A percentile compares a stretch with the other conserved stretches of the same genome.
Evolutionary conservation across 805 yeast species (phyloP).

Genomic region (Sugiyamaella floridensis): DNA sequence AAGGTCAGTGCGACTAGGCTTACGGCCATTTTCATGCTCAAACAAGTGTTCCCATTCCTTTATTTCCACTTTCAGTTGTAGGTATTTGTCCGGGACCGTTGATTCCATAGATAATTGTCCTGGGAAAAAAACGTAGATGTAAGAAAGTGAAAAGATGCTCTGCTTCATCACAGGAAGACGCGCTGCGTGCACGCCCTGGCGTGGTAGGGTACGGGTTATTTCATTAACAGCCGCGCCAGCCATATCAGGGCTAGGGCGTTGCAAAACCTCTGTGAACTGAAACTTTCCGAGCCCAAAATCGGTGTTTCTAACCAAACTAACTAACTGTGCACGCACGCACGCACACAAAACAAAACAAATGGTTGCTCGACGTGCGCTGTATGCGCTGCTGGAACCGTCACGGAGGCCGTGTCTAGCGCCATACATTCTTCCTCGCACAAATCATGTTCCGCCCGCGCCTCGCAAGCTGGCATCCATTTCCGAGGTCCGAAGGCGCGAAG

Average conservation of each 20-base stretch:
- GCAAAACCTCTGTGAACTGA: too few relatives aligned
- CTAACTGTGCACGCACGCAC: too few relatives aligned
- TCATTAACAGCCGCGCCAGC: neutral
- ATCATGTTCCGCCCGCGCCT: neutral
- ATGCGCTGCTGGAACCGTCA: constrained; percentile 6
- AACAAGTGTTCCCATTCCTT: constrained; percentile 53
- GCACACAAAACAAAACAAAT: too few relatives aligned
- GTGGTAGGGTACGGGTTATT: too few relatives aligned
- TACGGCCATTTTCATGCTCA: constrained; percentile 33
- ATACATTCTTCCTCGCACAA: neutral
- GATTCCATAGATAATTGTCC: neutral
- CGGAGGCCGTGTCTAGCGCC: constrained; percentile 4
- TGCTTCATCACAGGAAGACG: neutral
- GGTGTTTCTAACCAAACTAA: too few relatives aligned
- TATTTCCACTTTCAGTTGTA: constrained; percentile 36
- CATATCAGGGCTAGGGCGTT: too few relatives aligned
- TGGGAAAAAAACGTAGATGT: neutral
- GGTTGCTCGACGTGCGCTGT: constrained; percentile 5
- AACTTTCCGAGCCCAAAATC: too few relatives aligned
- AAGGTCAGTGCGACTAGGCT: constrained; percentile 45
- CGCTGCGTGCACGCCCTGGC: too few relatives aligned
- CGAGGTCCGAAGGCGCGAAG: neutral
- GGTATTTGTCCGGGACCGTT: neutral
- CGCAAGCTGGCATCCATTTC: neutral
- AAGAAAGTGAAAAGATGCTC: neutral